Percentiles rank a stretch among this genome's conserved stretches.
Conservation (phyloP, 345 rosid genomes). For the Mangifera indica region DNA sequence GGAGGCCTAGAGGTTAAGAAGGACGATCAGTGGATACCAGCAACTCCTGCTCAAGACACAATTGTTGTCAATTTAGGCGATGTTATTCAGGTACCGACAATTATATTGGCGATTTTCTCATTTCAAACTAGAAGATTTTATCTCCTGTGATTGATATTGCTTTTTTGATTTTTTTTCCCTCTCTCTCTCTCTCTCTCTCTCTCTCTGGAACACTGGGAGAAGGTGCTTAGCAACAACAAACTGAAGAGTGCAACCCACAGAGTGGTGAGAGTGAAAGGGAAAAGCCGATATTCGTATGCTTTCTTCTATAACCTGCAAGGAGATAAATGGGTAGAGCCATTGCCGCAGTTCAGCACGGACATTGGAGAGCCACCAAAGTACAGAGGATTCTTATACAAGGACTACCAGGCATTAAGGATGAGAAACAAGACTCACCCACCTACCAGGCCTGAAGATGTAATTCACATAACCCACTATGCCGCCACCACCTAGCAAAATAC, state of each 20-base stretch:
- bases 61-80: slow-evolving; percentile 50
- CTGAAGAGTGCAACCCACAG: slow-evolving; percentile 55
- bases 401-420: slow-evolving; percentile 40
- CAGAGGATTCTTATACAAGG: slow-evolving; percentile 38
- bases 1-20: slow-evolving; percentile 49
- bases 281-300: slow-evolving; percentile 41
- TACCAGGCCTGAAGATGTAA: slow-evolving; percentile 41
- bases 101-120: background rate
- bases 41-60: slow-evolving; percentile 24
- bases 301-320: slow-evolving; percentile 52
- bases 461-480: slow-evolving; percentile 46
- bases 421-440: slow-evolving; percentile 58
- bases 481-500: slow-evolving; percentile 10
- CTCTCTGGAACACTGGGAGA: background rate
- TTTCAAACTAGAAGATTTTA: no score
- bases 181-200: no score
- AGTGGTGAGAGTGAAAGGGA: slow-evolving; percentile 44
- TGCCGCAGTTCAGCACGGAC: slow-evolving; percentile 41
- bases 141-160: background rate
- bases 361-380: slow-evolving; percentile 47
- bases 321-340: slow-evolving; percentile 55
- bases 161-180: no score
- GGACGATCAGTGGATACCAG: slow-evolving; percentile 47
- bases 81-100: slow-evolving; percentile 40
- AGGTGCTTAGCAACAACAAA: slow-evolving; percentile 59